Base-by-base conservation (phyloP, 192 early-diverging fungal genomes). In the Diversispora eburnea region DNA sequence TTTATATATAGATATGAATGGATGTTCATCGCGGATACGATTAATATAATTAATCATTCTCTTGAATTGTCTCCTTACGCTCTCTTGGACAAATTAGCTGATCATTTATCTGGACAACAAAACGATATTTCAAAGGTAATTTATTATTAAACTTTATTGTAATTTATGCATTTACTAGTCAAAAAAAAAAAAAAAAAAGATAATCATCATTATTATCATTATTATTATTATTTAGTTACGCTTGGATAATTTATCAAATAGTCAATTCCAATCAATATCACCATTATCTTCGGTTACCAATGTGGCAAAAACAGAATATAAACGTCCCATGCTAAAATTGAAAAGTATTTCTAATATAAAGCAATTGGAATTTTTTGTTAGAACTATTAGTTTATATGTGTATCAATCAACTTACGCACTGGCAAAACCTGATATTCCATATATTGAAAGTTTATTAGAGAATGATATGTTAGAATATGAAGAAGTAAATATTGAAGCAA, bases 11-110 rank as follows among this genome's bases (percentile, higher is more conserved):
- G 91, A 52, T 93, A 94, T 72, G 93, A 97, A 84, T 97, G 95
- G 95, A 93, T 97, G 13, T 97, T 97, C 73, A 91, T 95, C 61
- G 87, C 88, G 3, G 94, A 97, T 62, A 92, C 92, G 4, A 84
- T 92, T 22, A 93, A 94, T 43, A 84, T 88, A 5, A 78, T 80
- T 33, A 74, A 77, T 49, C 67, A 84, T 61, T 78, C 81, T 17
- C 73, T 73, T 33, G 84, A 84, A 55, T 83, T 77, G 43, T 83
- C 79, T 17, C 82, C 88, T 3, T 76, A 77, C 65, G 87, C 93
- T 0, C 74, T 92, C 13, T 80, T 92, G 60, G 91, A 95, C 39
- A 84, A 83, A 61, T 82, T 93, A 12, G 85, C 85, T 62, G 80
- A 83, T 20, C 81, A 89, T 60, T 71, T 92, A 20, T 76, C 84